These are phyloP conservation scores for Colletotrichum salicis DNA, from an alignment of 2,329 filamentous ascomycete genomes.

Conservation along the genomic window DNA sequence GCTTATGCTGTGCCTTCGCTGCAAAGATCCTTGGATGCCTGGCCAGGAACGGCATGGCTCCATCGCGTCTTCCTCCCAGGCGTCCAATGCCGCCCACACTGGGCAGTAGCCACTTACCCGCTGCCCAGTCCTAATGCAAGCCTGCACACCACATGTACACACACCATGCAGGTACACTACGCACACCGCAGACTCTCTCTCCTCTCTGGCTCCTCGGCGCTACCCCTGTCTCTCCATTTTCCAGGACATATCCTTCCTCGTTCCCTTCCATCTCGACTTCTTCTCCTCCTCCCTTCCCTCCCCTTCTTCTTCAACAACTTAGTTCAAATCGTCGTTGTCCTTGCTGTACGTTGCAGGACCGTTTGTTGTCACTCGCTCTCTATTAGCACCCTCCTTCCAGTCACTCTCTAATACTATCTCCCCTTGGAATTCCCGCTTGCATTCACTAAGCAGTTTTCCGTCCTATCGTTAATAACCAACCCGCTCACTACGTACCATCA, in stretches of 20 bases:
- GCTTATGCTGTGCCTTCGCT: background rate
- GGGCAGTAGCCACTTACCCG: conserved; percentile 4
- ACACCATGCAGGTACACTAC: background rate
- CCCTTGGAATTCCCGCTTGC: conserved; percentile 53
- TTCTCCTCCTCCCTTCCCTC: conserved; percentile 36
- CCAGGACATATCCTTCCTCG: conserved; percentile 35
- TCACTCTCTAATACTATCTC: conserved; percentile 39
- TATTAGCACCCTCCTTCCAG: conserved; percentile 36
- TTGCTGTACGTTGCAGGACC: conserved; percentile 42
- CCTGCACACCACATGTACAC: conserved; percentile 4
- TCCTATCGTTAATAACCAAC: conserved; percentile 54
- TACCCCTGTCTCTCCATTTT: conserved; percentile 28
- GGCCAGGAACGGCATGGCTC: conserved; percentile 22
- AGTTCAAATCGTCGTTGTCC: conserved; percentile 47
- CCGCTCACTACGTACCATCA: conserved; percentile 36
- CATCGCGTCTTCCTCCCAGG: conserved; percentile 29
- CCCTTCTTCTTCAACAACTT: conserved; percentile 40
- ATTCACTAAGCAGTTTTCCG: conserved; percentile 59
- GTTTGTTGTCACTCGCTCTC: conserved; percentile 42
- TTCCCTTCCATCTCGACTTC: conserved; percentile 29
- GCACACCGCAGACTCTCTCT: conserved; percentile 20
- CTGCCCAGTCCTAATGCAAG: conserved; percentile 18
- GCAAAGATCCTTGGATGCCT: conserved; percentile 18
- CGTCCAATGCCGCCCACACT: background rate
- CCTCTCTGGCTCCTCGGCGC: background rate